These are phyloP conservation scores for Nakazawaea laoshanensis DNA, from an alignment of 805 yeast species.

Conservation along the genomic window DNA sequence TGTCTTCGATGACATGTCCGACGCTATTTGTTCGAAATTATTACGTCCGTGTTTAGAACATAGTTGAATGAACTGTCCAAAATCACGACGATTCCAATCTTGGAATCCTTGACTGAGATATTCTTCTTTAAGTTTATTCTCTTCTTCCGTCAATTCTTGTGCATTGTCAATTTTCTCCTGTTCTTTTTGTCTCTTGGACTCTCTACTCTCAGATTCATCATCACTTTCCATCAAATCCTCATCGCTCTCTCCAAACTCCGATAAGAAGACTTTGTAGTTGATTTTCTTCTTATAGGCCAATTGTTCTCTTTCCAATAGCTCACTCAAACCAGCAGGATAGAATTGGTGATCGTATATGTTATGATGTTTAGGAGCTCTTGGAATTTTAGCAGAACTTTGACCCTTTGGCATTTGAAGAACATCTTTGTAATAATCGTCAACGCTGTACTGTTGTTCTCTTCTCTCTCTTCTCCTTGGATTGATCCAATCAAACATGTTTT, in stretches of 20 bases:
- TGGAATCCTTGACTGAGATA: slow-evolving; percentile 51
- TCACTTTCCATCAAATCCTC: slow-evolving; percentile 33
- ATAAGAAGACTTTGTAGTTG: slow-evolving; percentile 47
- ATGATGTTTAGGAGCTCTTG: slow-evolving; percentile 57
- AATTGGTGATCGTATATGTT: slow-evolving; percentile 70
- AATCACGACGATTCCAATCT: slow-evolving; percentile 69
- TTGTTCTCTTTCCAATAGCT: slow-evolving; percentile 55
- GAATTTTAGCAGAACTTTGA: slow-evolving; percentile 31
- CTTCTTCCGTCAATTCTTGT: slow-evolving; percentile 56
- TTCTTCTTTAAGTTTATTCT: slow-evolving; percentile 41
- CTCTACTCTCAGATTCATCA: slow-evolving; percentile 18
- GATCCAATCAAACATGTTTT: slow-evolving; percentile 47
- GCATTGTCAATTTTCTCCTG: slow-evolving; percentile 47
- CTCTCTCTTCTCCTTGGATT: slow-evolving; percentile 71
- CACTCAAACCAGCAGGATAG: slow-evolving; percentile 45
- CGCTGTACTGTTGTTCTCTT: slow-evolving; percentile 69
- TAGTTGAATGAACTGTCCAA: slow-evolving; percentile 61
- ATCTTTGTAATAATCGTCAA: slow-evolving; percentile 71
- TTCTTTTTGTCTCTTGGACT: slow-evolving; percentile 33
- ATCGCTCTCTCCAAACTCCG: slow-evolving; percentile 54
- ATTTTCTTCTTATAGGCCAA: slow-evolving; percentile 51
- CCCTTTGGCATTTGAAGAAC: slow-evolving; percentile 37
- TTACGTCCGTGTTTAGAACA: slow-evolving; percentile 60
- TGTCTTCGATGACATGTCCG: slow-evolving; percentile 47
- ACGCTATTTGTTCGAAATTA: slow-evolving; percentile 38